These are phyloP conservation scores for Acanthamoeba sp. DNA, from an alignment of 208 protist species.

Conservation along the genomic window DNA sequence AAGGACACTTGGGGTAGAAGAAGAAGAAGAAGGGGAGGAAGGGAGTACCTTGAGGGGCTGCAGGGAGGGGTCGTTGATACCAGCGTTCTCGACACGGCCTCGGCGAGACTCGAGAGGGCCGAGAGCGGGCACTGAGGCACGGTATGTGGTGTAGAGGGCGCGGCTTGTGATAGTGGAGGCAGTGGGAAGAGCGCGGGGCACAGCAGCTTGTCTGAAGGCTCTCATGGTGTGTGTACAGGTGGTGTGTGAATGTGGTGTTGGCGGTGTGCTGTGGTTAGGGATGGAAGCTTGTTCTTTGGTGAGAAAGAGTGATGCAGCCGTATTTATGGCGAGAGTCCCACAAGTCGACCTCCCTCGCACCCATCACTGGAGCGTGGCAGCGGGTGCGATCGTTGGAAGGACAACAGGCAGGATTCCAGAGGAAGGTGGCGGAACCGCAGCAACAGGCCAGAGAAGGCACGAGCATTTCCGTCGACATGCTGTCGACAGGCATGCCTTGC, in stretches of 20 bases:
- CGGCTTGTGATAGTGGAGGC: background rate
- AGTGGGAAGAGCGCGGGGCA: background rate
- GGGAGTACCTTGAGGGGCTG: background rate
- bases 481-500: background rate
- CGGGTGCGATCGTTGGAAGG: background rate
- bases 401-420: background rate
- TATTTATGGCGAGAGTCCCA: background rate
- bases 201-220: background rate
- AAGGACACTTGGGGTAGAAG: no score
- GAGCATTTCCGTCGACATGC: background rate
- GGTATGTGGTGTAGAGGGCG: conserved; percentile 4
- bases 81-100: background rate
- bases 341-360: background rate
- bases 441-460: no score
- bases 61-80: conserved; percentile 2
- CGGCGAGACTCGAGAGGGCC: background rate
- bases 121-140: background rate
- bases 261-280: background rate
- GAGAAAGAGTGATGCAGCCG: background rate
- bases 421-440: background rate
- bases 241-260: background rate
- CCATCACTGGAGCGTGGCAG: background rate
- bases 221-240: background rate
- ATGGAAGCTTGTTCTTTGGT: background rate
- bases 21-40: background rate